phyloP scores from a whole-genome alignment of 2,329 filamentous ascomycete genomes.

The Fusarium decemcellulare region DNA sequence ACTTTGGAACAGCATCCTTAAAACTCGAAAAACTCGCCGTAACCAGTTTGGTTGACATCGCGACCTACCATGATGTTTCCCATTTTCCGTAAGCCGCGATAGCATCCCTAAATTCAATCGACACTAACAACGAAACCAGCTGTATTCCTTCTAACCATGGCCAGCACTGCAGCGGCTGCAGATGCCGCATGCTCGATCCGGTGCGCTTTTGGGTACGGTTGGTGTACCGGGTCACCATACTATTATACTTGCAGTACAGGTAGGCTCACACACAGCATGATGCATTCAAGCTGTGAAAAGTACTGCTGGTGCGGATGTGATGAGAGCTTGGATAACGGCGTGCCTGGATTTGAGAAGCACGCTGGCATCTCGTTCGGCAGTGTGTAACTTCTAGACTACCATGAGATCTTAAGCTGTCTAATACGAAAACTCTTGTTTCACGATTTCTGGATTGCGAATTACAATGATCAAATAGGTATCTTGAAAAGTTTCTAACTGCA shows the following conservation, averaged over 20 bases:
- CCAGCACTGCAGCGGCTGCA: not conserved
- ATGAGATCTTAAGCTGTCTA: too few species aligned
- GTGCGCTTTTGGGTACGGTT: constrained; percentile 7
- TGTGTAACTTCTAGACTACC: not conserved
- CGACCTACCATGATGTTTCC: not conserved
- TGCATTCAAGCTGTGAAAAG: not conserved
- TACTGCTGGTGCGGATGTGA: constrained; percentile 13
- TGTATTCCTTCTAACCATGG: not conserved
- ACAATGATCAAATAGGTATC: too few species aligned
- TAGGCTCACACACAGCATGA: not conserved
- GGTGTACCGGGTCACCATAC: not conserved
- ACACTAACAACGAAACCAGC: not conserved
- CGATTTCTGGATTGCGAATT: too few species aligned
- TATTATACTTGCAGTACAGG: constrained; percentile 1
- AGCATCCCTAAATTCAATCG: not conserved
- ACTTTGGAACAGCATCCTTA: not conserved
- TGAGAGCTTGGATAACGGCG: not conserved
- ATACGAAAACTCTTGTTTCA: too few species aligned
- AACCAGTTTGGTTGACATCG: not conserved
- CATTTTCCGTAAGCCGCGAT: not conserved
- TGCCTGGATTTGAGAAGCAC: not conserved
- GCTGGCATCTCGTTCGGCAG: not conserved
- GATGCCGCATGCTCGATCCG: not conserved
- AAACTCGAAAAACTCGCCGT: not conserved
- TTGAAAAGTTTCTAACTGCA: too few species aligned